Base-by-base conservation (phyloP, 805 yeast genomes). In the Lipomyces starkeyi region DNA sequence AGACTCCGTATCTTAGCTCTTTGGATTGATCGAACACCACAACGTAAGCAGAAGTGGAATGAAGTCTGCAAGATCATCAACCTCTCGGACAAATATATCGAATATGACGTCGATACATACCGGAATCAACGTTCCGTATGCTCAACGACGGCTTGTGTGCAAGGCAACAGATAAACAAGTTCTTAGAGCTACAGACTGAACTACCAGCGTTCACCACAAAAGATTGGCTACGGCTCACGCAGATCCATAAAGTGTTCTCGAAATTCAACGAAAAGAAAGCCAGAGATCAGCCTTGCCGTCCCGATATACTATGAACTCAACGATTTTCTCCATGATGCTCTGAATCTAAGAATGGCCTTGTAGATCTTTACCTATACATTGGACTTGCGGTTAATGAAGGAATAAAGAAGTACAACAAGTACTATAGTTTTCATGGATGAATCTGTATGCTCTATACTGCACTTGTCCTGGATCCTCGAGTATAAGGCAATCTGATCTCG, bases 381-480 rank as follows among this genome's bases (percentile, higher is more conserved):
- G 54, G 27, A 49, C 54, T 49, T n/a, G 54, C 54, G 54, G 54
- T 49, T 1, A 1, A 49, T 27, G 54, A 49, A 49, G 54, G 54
- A 49, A 49, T 32, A 57, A 57, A 20, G 37, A 57, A 57, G 37
- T 55, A 55, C 2, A 27, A 11, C 7, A 55, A 55, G 37, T 55
- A 55, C 37, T 55, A 55, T 32, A 55, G 58, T 55, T 55, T 55
- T 55, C 20, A 27, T 20, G 37, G 58, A 55, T 32, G 58, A 55
- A 11, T 11, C 17, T 55, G 58, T n/a, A 2, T 32, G 34, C 2
- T 27, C 37, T 55, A 22, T 55, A 55, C 58, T 25, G 58, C 58
- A 1, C 37, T 55, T 17, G 27, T 55, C 58, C 58, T 55, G 58
- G 58, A 55, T 55, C 58, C 58, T 32, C 34, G 58, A 14, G 58